A percentile compares a stretch with the other conserved stretches of the same genome.
Conservation (phyloP, 2,329 filamentous ascomycete genomes). For the Neopestalotiopsis clavispora region DNA sequence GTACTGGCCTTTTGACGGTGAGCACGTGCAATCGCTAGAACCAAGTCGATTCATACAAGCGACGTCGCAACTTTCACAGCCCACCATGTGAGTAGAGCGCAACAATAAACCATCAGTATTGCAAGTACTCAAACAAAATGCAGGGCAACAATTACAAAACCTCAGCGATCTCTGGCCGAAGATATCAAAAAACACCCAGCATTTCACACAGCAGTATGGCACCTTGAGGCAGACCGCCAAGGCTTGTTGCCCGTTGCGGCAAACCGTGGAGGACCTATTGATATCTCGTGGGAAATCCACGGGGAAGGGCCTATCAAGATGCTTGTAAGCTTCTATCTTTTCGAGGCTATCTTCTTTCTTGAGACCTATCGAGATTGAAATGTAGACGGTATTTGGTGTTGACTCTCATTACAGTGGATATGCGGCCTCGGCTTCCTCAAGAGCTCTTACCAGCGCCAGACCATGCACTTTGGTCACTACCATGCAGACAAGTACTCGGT, state of each 20-base stretch:
- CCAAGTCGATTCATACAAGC: not conserved
- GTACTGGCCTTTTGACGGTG: not conserved
- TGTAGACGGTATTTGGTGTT: not conserved
- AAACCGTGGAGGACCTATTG: constrained; percentile 74
- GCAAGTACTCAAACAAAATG: not conserved
- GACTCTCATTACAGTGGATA: constrained; percentile 62
- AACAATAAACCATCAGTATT: not conserved
- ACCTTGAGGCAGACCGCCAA: constrained; percentile 67
- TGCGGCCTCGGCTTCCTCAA: constrained; percentile 77
- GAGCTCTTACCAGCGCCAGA: constrained; percentile 82
- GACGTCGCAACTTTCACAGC: not conserved
- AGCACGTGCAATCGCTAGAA: not conserved
- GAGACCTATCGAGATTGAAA: not conserved
- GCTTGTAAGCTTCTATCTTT: constrained; percentile 60
- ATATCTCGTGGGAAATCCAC: constrained; percentile 81
- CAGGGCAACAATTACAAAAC: not conserved
- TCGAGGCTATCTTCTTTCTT: not conserved
- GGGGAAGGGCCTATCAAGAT: constrained; percentile 74
- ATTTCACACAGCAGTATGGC: constrained; percentile 70
- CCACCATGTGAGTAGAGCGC: not conserved
- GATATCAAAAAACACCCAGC: constrained; percentile 60
- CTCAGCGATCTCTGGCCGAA: constrained; percentile 26
- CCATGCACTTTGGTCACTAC: constrained; percentile 79
- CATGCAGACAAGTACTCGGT: constrained; percentile 71
- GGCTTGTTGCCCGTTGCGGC: constrained; percentile 70